Evolutionary conservation across 345 rosid genomes (phyloP), one percentile per base, ranked within the genome.

Genomic region (Murraya koenigii): DNA sequence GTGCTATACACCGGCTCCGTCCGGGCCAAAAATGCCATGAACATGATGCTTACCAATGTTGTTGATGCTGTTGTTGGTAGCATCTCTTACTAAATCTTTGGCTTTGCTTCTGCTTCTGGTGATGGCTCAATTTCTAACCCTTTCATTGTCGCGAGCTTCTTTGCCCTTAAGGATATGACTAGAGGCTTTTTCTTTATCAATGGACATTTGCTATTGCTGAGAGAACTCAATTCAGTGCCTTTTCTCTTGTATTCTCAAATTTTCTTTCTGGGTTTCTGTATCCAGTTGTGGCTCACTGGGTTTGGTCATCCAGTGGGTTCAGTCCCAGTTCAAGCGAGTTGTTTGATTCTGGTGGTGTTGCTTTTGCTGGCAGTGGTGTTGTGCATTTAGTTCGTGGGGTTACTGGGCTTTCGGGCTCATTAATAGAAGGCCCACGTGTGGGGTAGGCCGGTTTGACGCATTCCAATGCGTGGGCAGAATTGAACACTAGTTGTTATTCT

Each of bases 31-130:
- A 91, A 88, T 66, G 90, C 93, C 74, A 83, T 86, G 89, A 89
- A 90, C 79, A 89, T 89, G 38, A 89, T 88, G 92, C 95, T 89
- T 55, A 83, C 95, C 15, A 88, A 89, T 68, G 93, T 91, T 49
- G 91, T 91, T 28, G 92, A 91, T 76, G 93, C 91, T 3, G 95
- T 83, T n/a, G 91, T 87, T 72, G 91, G 93, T 52, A 87, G 93
- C 85, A 80, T 91, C 52, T 89, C 93, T 69, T 91, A 87, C 77
- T 89, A 80, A 82, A 85, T 91, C 75, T 89, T 89, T 35, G 95
- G 95, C 81, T 91, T 91, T 79, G 95, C 91, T 65, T 88, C 89
- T 79, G 95, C 91, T 65, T 88, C 89, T 41, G 95, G 93, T n/a
- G 82, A 81, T 19, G 84, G 80, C 4, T 49, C 90, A 36, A 33